phyloP scores from a whole-genome alignment of 192 early-diverging fungal genomes.

The Lobosporangium transversale region DNA sequence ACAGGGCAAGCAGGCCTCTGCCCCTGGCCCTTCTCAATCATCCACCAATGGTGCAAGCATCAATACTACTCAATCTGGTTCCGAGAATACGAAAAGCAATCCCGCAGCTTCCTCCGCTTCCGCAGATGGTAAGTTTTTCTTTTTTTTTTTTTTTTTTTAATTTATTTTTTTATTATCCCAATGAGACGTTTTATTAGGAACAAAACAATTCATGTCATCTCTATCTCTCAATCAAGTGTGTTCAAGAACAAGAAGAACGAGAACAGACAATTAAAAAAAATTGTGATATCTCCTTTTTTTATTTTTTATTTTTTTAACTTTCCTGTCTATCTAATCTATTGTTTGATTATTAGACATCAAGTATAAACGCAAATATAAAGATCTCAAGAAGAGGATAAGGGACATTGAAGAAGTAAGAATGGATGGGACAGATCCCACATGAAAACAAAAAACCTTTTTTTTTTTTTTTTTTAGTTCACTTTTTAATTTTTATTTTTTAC shows the following conservation, averaged over 20 bases:
- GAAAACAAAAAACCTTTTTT: not conserved
- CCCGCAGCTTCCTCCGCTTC: not conserved
- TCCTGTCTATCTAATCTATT: not conserved
- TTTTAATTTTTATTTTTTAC: not conserved
- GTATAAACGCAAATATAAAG: constrained; percentile 58
- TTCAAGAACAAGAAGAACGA: too few relatives aligned
- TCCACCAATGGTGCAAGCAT: not conserved
- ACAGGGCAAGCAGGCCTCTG: constrained; percentile 8
- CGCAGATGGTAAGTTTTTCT: constrained; percentile 12
- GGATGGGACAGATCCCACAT: not conserved
- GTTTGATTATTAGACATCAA: constrained; percentile 27
- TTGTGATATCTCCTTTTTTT: too few relatives aligned
- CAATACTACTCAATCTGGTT: not conserved
- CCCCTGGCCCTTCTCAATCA: not conserved
- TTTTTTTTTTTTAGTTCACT: not conserved
- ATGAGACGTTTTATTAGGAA: too few relatives aligned
- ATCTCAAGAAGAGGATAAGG: constrained; percentile 60
- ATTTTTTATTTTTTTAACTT: not conserved
- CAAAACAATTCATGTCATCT: too few relatives aligned
- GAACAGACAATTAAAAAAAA: too few relatives aligned
- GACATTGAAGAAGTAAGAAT: constrained; percentile 59
- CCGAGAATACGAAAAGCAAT: not conserved
- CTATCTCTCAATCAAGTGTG: too few relatives aligned
- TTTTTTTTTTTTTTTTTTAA: not conserved
- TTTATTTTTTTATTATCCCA: not conserved